Percentiles rank a stretch among this genome's conserved stretches.
These are phyloP conservation scores for Eruca vesicaria DNA, from an alignment of 441 rosid genomes.

Conservation along the genomic window DNA sequence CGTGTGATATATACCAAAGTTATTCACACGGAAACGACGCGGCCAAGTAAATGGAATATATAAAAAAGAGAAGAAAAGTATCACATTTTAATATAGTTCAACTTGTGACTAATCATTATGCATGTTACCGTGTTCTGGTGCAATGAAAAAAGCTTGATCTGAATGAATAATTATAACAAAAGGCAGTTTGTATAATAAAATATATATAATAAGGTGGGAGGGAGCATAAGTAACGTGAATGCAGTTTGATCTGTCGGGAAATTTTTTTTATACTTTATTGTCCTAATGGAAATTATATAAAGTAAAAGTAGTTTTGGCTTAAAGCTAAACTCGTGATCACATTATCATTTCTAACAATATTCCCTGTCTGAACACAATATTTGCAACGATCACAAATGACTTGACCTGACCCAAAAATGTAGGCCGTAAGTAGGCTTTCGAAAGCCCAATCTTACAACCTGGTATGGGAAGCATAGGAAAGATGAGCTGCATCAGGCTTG, in stretches of 20 bases:
- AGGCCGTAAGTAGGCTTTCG: background rate
- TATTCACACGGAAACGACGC: constrained; percentile 19
- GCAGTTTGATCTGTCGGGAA: constrained; percentile 36
- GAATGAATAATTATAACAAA: constrained; percentile 17
- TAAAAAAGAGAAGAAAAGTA: constrained; percentile 3
- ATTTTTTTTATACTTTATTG: constrained; percentile 12
- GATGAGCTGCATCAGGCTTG: constrained; percentile 69
- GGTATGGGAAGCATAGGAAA: constrained; percentile 68
- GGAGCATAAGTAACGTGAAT: constrained; percentile 38
- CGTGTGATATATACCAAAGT: background rate
- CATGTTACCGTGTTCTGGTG: constrained; percentile 34
- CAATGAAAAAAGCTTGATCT: constrained; percentile 29
- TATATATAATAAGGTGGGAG: constrained; percentile 29
- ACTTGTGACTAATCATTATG: constrained; percentile 38
- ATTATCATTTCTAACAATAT: constrained; percentile 14
- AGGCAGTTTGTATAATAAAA: constrained; percentile 7
- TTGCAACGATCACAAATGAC: background rate
- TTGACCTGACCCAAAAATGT: background rate
- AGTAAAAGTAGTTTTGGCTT: constrained; percentile 9
- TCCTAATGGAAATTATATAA: constrained; percentile 18
- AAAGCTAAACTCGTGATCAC: constrained; percentile 21
- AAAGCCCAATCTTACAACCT: constrained; percentile 8
- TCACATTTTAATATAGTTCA: constrained; percentile 23
- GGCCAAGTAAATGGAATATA: background rate
- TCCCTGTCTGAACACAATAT: background rate